Conservation (phyloP, 371 early-diverging fungal species). For the Batrachochytrium dendrobatidis region DNA sequence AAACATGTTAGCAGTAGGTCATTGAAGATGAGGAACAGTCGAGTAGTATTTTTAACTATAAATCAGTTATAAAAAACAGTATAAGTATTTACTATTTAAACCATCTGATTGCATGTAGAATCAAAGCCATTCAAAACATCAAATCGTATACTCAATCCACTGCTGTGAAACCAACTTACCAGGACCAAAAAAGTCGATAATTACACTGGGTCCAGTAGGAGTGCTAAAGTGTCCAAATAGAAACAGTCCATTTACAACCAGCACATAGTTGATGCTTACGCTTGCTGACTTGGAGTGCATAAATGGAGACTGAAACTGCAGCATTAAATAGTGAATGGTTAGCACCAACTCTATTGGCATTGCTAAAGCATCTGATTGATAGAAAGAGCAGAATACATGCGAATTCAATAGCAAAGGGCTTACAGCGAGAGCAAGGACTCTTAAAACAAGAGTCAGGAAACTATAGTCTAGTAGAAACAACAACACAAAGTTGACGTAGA, state of each 20-base stretch:
- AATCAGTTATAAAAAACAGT: not conserved
- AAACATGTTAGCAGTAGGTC: conserved; percentile 9
- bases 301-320: conserved; percentile 16
- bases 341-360: too few relatives aligned
- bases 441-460: conserved; percentile 12
- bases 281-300: conserved; percentile 17
- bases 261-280: conserved; percentile 15
- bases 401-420: too few relatives aligned
- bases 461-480: conserved; percentile 18
- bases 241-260: conserved; percentile 16
- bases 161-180: conserved; percentile 6
- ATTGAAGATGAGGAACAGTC: conserved; percentile 10
- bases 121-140: too few relatives aligned
- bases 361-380: too few relatives aligned
- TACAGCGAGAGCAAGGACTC: conserved; percentile 7
- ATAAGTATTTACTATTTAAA: too few relatives aligned
- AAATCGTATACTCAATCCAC: too few relatives aligned
- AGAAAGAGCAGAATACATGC: too few relatives aligned
- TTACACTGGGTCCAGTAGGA: conserved; percentile 7
- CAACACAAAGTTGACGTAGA: conserved; percentile 19
- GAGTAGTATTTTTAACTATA: conserved; percentile 7
- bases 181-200: conserved; percentile 24
- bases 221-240: conserved; percentile 11
- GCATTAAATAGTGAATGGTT: too few relatives aligned
- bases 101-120: too few relatives aligned